Percentiles rank a stretch among this genome's conserved stretches.
phyloP scores from a whole-genome alignment of 1,139 yeast species.

The Debaryomyces nepalensis region DNA sequence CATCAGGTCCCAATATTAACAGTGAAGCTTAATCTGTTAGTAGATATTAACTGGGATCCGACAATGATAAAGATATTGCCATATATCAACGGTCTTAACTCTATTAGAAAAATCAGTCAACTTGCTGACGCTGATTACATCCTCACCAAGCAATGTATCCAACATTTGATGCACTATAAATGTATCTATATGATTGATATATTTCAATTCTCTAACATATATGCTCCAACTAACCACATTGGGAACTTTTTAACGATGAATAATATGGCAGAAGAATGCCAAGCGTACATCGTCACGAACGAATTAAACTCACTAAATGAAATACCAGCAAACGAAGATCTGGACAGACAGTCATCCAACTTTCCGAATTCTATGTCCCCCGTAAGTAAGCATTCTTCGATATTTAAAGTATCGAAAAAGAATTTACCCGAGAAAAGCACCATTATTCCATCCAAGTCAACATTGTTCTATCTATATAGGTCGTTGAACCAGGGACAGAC shows the following conservation, averaged over 20 bases:
- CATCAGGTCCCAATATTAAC: constrained; percentile 89
- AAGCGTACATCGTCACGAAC: constrained; percentile 65
- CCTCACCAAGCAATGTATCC: constrained; percentile 84
- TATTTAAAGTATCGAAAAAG: constrained; percentile 10
- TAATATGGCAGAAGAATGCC: constrained; percentile 82
- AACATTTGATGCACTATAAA: constrained; percentile 87
- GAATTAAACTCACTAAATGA: constrained; percentile 14
- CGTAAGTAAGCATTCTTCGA: constrained; percentile 13
- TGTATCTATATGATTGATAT: constrained; percentile 83
- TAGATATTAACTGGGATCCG: constrained; percentile 96
- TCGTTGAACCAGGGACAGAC: constrained; percentile 80
- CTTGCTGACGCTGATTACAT: constrained; percentile 81
- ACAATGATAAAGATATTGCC: constrained; percentile 90
- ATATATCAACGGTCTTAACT: constrained; percentile 84
- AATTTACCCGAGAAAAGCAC: constrained; percentile 22
- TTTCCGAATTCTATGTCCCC: constrained; percentile 16
- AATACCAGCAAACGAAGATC: constrained; percentile 8
- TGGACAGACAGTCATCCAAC: constrained; percentile 8
- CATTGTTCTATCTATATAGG: constrained; percentile 74
- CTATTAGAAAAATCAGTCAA: constrained; percentile 75
- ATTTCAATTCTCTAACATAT: constrained; percentile 85
- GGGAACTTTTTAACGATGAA: constrained; percentile 67
- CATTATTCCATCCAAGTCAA: constrained; percentile 63
- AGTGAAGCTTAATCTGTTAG: constrained; percentile 67
- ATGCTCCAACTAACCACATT: constrained; percentile 85